Base-by-base conservation (phyloP, 139 green algal species). In the Chlamydomonas schloesseri region DNA sequence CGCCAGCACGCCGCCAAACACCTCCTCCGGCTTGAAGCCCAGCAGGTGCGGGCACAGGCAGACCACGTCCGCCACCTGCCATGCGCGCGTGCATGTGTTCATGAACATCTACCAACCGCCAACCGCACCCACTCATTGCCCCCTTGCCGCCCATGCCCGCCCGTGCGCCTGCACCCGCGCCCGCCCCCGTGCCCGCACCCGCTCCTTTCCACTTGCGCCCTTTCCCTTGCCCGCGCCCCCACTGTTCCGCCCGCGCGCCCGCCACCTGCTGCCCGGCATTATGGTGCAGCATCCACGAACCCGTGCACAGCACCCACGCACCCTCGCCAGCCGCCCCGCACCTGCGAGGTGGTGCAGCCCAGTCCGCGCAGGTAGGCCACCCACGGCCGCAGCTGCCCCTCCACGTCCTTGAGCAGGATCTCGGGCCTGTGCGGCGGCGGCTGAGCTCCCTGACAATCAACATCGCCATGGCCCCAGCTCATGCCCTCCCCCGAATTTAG, bases 1-100 rank as follows among this genome's bases (percentile, higher is more conserved):
- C 9, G 34, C 29, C 68, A 89, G 76, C 65, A 73, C 58, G 14
- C 69, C 65, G 26, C 75, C 76, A 72, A 89, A 89, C 36, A 86
- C 73, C 55, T 85, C 75, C 62, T 86, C 50, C 4, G 84, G 84
- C 37, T 46, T 6, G 69, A 89, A 89, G 9, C 84, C 75, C 74
- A 86, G 68, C 68, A 89, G 76, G 58, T 89, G 84, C 13, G 84
- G 84, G 70, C 84, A 89, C 55, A 89, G 64, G 65, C 77, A 81
- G 26, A 89, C 11, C 15, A 84, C 77, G 77, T 84, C 77, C 15
- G 77, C 77, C 20, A 84, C 77, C 77, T 84, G 77, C 21, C 28
- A 33, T 5, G 28, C 5, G 62, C 28, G 62, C 5, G 62, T 17
- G 28, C n/a, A 60, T 15, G 53, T 13, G 53, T 15, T 60, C 14